Evolutionary conservation across 2,329 filamentous ascomycete genomes (phyloP).

Genomic region (Cryphonectria naterciae): DNA sequence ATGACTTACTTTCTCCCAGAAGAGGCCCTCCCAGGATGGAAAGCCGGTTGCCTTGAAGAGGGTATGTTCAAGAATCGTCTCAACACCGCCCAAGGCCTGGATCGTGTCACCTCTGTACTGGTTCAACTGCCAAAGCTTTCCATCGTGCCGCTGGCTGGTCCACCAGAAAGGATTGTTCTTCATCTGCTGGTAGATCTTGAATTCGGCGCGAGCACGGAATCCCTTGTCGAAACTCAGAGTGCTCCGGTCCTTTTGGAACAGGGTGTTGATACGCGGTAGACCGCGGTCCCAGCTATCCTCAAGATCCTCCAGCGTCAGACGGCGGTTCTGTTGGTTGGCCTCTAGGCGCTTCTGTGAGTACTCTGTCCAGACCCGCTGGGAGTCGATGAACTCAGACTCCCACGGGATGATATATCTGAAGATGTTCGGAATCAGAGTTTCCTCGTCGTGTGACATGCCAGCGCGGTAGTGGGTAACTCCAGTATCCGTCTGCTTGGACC

Average conservation of each 20-base stretch:
- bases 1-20: slow-evolving; percentile 72
- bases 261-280: slow-evolving; percentile 94
- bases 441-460: slow-evolving; percentile 97
- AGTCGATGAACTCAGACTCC: slow-evolving; percentile 99
- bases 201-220: slow-evolving; percentile 92
- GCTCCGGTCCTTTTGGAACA: slow-evolving; percentile 98
- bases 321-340: slow-evolving; percentile 94
- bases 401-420: slow-evolving; percentile 99
- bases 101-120: slow-evolving; percentile 97
- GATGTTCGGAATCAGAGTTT: slow-evolving; percentile 97
- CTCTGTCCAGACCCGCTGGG: slow-evolving; percentile 97
- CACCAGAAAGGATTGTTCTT: slow-evolving; percentile 99
- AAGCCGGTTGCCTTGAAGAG: slow-evolving; percentile 97
- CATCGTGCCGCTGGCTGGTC: slow-evolving; percentile 96
- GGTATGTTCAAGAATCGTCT: slow-evolving; percentile 96
- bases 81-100: slow-evolving; percentile 81
- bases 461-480: slow-evolving; percentile 96
- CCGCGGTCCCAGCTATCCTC: slow-evolving; percentile 99
- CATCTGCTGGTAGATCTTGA: slow-evolving; percentile 98
- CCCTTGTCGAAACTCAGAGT: slow-evolving; percentile 98
- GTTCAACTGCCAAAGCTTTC: slow-evolving; percentile 96
- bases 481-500: slow-evolving; percentile 97
- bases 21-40: slow-evolving; percentile 93
- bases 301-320: slow-evolving; percentile 91
- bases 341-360: slow-evolving; percentile 98